Conservation (phyloP, 768 basidiomycete species). For the Lepiota brunneoincarnata region DNA sequence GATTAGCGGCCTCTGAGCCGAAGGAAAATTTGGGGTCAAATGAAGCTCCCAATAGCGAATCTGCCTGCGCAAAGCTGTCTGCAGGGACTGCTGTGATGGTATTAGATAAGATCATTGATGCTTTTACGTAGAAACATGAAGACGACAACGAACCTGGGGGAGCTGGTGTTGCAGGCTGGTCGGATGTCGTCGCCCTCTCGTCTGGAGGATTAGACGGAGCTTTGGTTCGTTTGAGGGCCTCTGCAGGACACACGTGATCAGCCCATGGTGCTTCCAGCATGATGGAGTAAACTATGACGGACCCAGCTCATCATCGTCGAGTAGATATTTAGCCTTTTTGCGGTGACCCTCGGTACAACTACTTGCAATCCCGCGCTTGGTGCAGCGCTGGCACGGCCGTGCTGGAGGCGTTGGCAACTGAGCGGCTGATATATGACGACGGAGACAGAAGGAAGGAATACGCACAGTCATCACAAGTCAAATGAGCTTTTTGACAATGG, state of each 20-base stretch:
- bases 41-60: conserved; percentile 57
- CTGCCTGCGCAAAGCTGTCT: conserved; percentile 51
- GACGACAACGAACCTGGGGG: conserved; percentile 20
- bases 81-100: conserved; percentile 27
- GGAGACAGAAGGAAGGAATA: conserved; percentile 16
- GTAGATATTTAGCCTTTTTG: conserved; percentile 97
- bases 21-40: conserved; percentile 68
- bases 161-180: conserved; percentile 9
- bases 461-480: conserved; percentile 98
- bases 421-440: conserved; percentile 8
- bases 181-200: conserved; percentile 33
- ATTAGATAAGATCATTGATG: conserved; percentile 16
- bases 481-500: conserved; percentile 94
- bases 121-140: conserved; percentile 13
- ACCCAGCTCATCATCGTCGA: conserved; percentile 94
- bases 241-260: conserved; percentile 40
- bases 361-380: conserved; percentile 87
- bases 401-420: conserved; percentile 44
- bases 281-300: conserved; percentile 18
- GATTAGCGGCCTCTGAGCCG: conserved; percentile 87
- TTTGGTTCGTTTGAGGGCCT: conserved; percentile 48
- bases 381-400: conserved; percentile 93
- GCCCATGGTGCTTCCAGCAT: conserved; percentile 15
- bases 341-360: conserved; percentile 93
- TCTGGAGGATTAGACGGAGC: conserved; percentile 27